Evolutionary conservation across 768 basidiomycete genomes (phyloP).

Genomic region (Hericium coralloides): DNA sequence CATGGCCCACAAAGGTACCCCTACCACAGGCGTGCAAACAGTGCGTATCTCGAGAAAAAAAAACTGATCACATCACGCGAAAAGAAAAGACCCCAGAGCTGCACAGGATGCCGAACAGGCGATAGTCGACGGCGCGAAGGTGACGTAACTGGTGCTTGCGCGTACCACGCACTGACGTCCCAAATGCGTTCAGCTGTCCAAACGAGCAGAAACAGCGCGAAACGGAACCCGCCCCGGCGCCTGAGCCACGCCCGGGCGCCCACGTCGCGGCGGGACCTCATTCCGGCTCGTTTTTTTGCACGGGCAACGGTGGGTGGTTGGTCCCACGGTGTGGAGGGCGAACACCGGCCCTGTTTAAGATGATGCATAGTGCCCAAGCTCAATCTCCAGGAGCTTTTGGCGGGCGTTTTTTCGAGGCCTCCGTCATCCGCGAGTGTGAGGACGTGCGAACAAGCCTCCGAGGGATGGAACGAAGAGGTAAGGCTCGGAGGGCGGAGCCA

Average conservation of each 20-base stretch:
- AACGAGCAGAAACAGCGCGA: not conserved
- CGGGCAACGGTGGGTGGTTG: too few species aligned
- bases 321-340: not conserved
- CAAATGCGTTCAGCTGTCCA: not conserved
- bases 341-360: not conserved
- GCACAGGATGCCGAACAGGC: conserved; percentile 21
- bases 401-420: too few species aligned
- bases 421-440: too few species aligned
- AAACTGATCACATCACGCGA: not conserved
- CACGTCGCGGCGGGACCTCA: not conserved
- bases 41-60: not conserved
- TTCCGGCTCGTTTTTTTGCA: too few species aligned
- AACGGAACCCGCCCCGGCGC: not conserved
- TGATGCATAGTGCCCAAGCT: not conserved
- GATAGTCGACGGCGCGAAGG: conserved; percentile 16
- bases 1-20: not conserved
- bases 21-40: not conserved
- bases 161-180: conserved; percentile 16
- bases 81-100: conserved; percentile 1
- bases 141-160: conserved; percentile 14
- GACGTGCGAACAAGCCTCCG: too few species aligned
- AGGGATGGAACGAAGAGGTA: too few species aligned
- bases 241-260: not conserved
- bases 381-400: too few species aligned
- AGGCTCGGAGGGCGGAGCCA: too few species aligned